A percentile compares a stretch with the other conserved stretches of the same genome.
Evolutionary conservation across 768 basidiomycete genomes (phyloP).

Genomic region (Mycena rebaudengoi): DNA sequence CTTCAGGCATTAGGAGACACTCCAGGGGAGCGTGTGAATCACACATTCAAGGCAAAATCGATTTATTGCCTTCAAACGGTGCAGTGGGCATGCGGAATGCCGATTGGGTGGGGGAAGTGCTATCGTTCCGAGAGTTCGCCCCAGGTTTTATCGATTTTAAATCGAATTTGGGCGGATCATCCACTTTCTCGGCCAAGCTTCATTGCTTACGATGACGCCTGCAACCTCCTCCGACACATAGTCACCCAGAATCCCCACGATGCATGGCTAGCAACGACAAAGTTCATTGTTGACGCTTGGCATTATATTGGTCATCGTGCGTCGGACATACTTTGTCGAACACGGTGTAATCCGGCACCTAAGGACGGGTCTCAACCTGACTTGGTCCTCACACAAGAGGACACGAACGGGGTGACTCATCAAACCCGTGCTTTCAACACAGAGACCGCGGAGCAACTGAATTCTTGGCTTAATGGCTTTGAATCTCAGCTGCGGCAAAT

Average conservation of each 20-base stretch:
- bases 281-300: slow-evolving; percentile 26
- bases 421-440: slow-evolving; percentile 17
- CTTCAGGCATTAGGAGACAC: slow-evolving; percentile 6
- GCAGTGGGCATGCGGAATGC: slow-evolving; percentile 27
- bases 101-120: slow-evolving; percentile 27
- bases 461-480: not conserved
- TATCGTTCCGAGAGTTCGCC: slow-evolving; percentile 23
- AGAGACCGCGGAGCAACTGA: not conserved
- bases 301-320: slow-evolving; percentile 16
- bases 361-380: slow-evolving; percentile 29
- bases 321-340: slow-evolving; percentile 12
- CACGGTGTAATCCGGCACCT: slow-evolving; percentile 24
- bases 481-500: not conserved
- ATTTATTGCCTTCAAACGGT: slow-evolving; percentile 25
- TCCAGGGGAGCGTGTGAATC: not conserved
- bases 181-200: slow-evolving; percentile 9
- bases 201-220: slow-evolving; percentile 24
- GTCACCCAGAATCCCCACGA: slow-evolving; percentile 5
- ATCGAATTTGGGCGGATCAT: slow-evolving; percentile 10
- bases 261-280: slow-evolving; percentile 12
- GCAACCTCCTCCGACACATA: slow-evolving; percentile 8
- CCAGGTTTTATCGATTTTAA: slow-evolving; percentile 17
- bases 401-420: slow-evolving; percentile 14
- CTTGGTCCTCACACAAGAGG: slow-evolving; percentile 1
- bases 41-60: slow-evolving; percentile 15